A percentile compares a stretch with the other conserved stretches of the same genome.
Evolutionary conservation across 805 yeast species (phyloP).

Genomic region (Ogataea haglerorum): DNA sequence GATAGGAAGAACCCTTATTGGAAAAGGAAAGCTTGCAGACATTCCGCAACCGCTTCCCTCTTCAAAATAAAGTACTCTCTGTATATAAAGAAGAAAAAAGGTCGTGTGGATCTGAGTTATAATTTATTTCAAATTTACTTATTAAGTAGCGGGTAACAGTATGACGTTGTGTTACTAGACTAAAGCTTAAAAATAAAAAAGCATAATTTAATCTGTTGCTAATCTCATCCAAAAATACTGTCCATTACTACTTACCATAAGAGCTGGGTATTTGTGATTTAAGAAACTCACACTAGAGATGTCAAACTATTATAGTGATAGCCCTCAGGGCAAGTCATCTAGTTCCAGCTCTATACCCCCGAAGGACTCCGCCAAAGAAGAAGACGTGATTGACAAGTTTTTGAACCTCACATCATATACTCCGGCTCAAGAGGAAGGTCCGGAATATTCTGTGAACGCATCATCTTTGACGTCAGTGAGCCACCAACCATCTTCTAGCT

Average conservation of each 20-base stretch:
- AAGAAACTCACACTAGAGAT: background rate
- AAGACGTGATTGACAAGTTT: conserved; percentile 9
- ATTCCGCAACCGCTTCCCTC: conserved; percentile 21
- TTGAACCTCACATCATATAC: conserved; percentile 5
- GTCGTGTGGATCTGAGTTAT: background rate
- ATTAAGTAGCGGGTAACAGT: background rate
- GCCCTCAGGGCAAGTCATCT: background rate
- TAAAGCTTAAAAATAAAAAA: background rate
- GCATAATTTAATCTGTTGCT: too few relatives aligned
- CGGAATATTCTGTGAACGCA: background rate
- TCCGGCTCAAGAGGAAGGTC: conserved; percentile 1
- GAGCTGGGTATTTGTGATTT: background rate
- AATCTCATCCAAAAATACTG: background rate
- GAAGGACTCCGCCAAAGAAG: conserved; percentile 2
- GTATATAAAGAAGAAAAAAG: conserved; percentile 4
- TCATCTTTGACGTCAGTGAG: background rate
- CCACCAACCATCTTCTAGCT: background rate
- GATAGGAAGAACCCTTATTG: conserved; percentile 20
- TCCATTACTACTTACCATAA: background rate
- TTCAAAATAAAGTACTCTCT: conserved; percentile 8
- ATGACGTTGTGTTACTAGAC: background rate
- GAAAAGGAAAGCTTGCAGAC: conserved; percentile 17
- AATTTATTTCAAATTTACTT: background rate
- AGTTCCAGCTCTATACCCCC: background rate
- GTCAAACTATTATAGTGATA: background rate